Evolutionary conservation across 176 grass and related monocot species (phyloP).

Genomic region (Eragrostis curvula): DNA sequence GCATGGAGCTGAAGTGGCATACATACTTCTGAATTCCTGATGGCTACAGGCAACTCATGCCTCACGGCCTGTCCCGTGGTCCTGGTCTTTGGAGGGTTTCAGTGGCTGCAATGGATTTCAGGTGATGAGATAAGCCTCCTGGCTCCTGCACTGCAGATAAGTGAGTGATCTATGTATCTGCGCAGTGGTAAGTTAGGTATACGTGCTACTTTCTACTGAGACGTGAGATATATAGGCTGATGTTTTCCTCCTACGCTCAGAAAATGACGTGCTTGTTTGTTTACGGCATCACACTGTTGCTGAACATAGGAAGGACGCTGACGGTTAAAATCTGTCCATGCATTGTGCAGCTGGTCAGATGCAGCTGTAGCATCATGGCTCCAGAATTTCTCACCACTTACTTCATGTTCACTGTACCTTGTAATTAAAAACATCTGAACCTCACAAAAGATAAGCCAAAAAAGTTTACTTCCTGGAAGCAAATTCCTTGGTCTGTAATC

Average conservation of each 20-base stretch:
- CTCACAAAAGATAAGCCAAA: conserved; percentile 23
- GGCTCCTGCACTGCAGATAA: not conserved
- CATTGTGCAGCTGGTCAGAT: not conserved
- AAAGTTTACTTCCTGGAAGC: conserved; percentile 36
- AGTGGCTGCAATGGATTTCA: conserved; percentile 21
- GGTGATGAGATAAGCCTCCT: not conserved
- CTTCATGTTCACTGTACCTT: conserved; percentile 1
- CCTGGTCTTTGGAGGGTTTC: conserved; percentile 21
- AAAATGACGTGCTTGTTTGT: conserved; percentile 41
- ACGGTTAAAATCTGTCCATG: conserved; percentile 32
- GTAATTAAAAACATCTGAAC: conserved; percentile 10
- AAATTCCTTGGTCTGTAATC: conserved; percentile 43
- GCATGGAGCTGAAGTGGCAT: not conserved
- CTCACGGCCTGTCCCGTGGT: conserved; percentile 7
- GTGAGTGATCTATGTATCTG: conserved; percentile 24
- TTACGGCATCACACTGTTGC: conserved; percentile 12
- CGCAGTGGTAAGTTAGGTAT: conserved; percentile 38
- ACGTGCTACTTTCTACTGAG: conserved; percentile 3
- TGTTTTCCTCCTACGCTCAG: conserved; percentile 11
- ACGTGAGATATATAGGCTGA: not conserved
- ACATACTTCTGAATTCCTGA: conserved; percentile 3
- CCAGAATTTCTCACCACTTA: conserved; percentile 6
- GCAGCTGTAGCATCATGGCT: conserved; percentile 6
- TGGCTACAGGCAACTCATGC: conserved; percentile 10
- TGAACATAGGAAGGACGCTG: not conserved